Conservation (phyloP, 352 stramenopile genomes). For the Bremia lactucae region DNA sequence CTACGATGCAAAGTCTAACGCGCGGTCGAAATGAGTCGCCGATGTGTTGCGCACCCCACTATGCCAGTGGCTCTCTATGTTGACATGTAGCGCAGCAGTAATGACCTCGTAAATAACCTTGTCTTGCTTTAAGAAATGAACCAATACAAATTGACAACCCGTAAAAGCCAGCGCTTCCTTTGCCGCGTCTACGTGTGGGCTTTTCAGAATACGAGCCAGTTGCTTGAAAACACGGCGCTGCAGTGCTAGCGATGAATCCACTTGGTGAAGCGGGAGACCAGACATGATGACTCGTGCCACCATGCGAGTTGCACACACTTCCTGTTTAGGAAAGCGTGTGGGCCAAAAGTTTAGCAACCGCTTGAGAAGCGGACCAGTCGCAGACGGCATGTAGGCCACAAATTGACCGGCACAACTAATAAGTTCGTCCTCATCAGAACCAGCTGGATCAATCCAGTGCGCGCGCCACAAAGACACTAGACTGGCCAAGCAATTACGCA, state of each 20-base stretch:
- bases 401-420: conserved; percentile 76
- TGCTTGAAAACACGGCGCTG: conserved; percentile 43
- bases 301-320: conserved; percentile 74
- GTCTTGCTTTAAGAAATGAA: conserved; percentile 64
- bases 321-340: conserved; percentile 45
- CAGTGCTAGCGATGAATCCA: conserved; percentile 25
- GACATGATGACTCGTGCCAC: conserved; percentile 79
- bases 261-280: conserved; percentile 42
- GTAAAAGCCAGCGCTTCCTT: conserved; percentile 78
- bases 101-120: conserved; percentile 51
- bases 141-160: conserved; percentile 66
- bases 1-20: conserved; percentile 57
- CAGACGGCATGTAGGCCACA: conserved; percentile 68
- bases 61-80: conserved; percentile 63
- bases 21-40: conserved; percentile 61
- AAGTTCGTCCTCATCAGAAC: conserved; percentile 77
- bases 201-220: conserved; percentile 47
- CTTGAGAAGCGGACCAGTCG: conserved; percentile 37
- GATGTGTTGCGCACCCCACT: conserved; percentile 50
- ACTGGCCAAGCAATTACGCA: conserved; percentile 60
- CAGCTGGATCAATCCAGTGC: conserved; percentile 64
- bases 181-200: conserved; percentile 54
- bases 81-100: conserved; percentile 51
- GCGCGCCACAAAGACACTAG: conserved; percentile 57
- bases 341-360: conserved; percentile 58